Evolutionary conservation across 345 rosid genomes (phyloP), one percentile per base, ranked within the genome.

Genomic region (Acer campestre): DNA sequence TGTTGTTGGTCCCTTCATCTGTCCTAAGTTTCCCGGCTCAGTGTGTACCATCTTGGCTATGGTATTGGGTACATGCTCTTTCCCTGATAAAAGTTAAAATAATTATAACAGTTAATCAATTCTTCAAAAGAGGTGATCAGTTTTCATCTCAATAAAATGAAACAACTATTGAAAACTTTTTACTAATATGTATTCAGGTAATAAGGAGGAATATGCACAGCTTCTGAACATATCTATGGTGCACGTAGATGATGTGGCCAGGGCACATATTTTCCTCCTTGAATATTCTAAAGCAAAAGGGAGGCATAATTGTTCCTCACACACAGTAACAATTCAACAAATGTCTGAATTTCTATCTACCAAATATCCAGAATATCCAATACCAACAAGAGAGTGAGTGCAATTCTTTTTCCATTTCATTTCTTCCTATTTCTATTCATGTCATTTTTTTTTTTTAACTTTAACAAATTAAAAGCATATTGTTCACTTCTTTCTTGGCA

Each of bases 1-100:
- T 16, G 70, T 80, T 23, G 69, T 76, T 7, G 90, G 90, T 22
- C 86, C 90, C 4, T 88, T 88, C 55, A 74, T 86, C 18, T 85
- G 84, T 23, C 83, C 79, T 12, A 71, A 65, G 20, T 27, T 85
- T 22, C 78, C 81, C 4, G 76, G 27, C 11, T 84, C 87, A 0
- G 75, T 84, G 3, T 40, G 61, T 59, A 9, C 9, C 1, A 29
- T 59, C 2, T 44, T 83, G 53, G 79, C 81, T 70, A 31, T 83
- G 82, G 56, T 84, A 9, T 70, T 78, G 1, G 85, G 85, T 85
- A 70, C 27, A 67, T 51, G 6, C 23, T 23, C 10, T 12, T 29
- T 71, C 6, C 44, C 48, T 1, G 20, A 38, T 2, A 31, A n/a
- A 18, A 27, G 13, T 31, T 25, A 12, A 42, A 42, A 42, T 42